Base-by-base conservation (phyloP, 2,329 filamentous ascomycete species). In the Aphanocladium album region DNA sequence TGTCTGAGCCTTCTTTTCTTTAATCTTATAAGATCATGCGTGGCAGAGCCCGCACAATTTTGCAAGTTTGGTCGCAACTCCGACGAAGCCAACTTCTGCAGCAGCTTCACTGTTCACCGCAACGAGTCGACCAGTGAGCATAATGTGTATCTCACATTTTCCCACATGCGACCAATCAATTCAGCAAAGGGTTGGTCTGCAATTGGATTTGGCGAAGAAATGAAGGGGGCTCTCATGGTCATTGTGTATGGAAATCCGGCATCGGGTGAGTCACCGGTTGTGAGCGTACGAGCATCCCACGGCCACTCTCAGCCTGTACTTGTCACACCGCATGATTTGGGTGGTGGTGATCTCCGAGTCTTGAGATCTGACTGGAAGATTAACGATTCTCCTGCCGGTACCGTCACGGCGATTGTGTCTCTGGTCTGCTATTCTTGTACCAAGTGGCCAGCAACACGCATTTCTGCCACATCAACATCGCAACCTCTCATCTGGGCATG, bases 401-500 rank as follows among this genome's bases (percentile, higher is more conserved):
- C 49, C 7, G 64, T 62, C 23, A 61, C 63, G 12, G 65, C 64
- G 3, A 45, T 61, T 4, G 59, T 63, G 2, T 65, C 66, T 3
- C 17, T 64, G 14, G 61, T 68, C 21, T 68, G 67, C 62, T 69
- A 67, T 57, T 67, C 63, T 11, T 69, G 67, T 61, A 65, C 64
- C 14, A 52, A 60, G 27, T 69, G 66, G 64, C 57, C 56, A 2
- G 65, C 63, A 3, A 55, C 63, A 2, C 41, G 59, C 19, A 60
- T 68, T 21, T 64, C 65, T 0, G 60, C 62, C 5, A 62, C 64
- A 9, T 51, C 65, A 11, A 47, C 33, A 11, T 66, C 65, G 4
- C 67, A 68, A 62, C 65, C 67, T 21, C 66, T 67, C 64, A 64
- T 69, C 54, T 69, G 67, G 67, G 66, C 66, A 6, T 68, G 64